phyloP scores from a whole-genome alignment of 2,329 filamentous ascomycete species.

The Fusarium napiforme region DNA sequence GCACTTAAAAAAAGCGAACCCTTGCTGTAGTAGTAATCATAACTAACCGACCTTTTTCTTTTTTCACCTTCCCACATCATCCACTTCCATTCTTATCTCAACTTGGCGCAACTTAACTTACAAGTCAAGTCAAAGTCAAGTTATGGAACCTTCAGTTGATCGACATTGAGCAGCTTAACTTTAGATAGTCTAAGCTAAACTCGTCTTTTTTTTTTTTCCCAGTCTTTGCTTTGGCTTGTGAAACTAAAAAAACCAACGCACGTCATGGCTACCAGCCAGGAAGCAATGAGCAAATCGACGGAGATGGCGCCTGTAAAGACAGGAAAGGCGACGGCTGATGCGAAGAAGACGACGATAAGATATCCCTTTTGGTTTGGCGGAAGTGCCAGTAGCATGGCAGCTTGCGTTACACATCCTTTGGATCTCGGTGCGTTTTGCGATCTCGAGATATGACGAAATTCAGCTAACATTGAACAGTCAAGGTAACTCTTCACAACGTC shows the following conservation, averaged over 20 bases:
- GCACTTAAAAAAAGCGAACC: conserved; percentile 17
- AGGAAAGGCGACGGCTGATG: conserved; percentile 46
- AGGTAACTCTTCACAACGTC: conserved; percentile 47
- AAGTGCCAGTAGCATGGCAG: conserved; percentile 91
- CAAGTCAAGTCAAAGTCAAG: not conserved
- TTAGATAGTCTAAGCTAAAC: conserved; percentile 29
- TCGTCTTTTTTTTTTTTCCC: not conserved
- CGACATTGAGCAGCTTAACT: conserved; percentile 26
- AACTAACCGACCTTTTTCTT: conserved; percentile 7
- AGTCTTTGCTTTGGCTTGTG: not conserved
- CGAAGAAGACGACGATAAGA: conserved; percentile 56
- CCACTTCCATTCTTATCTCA: not conserved
- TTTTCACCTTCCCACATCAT: conserved; percentile 6
- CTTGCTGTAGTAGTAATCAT: conserved; percentile 26
- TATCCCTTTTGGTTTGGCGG: conserved; percentile 98
- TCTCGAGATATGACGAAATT: conserved; percentile 20
- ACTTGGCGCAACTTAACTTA: not conserved
- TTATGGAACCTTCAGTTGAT: conserved; percentile 15
- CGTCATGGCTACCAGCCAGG: conserved; percentile 37
- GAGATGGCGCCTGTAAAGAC: conserved; percentile 21
- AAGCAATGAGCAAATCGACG: conserved; percentile 25
- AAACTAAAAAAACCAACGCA: not conserved
- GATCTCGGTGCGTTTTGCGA: conserved; percentile 77
- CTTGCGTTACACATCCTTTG: conserved; percentile 90
- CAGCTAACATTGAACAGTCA: conserved; percentile 57